phyloP scores from a whole-genome alignment of 2,329 filamentous ascomycete species.

The Sporothrix luriei region DNA sequence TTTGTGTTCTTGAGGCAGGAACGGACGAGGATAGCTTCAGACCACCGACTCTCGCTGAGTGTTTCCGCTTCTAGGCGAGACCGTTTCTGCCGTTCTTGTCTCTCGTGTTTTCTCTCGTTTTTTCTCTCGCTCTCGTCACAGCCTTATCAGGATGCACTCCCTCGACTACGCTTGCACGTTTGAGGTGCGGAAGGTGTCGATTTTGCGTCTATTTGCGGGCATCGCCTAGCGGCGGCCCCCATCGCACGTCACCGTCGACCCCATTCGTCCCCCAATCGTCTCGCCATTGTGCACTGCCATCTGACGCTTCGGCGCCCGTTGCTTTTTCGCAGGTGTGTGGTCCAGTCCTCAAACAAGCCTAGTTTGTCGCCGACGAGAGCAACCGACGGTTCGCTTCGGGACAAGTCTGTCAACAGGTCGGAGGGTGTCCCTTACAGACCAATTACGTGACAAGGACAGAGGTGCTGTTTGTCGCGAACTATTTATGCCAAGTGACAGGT shows the following conservation, averaged over 20 bases:
- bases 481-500: not conserved
- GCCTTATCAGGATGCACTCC: slow-evolving; percentile 19
- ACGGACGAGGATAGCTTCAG: not conserved
- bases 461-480: slow-evolving; percentile 5
- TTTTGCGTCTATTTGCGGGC: slow-evolving; percentile 18
- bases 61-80: not conserved
- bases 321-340: not conserved
- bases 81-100: not conserved
- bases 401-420: not conserved
- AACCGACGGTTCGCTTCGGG: not conserved
- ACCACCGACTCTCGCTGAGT: not conserved
- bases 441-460: slow-evolving; percentile 4
- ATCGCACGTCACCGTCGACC: not conserved
- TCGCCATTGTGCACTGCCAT: slow-evolving; percentile 2
- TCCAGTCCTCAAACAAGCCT: not conserved
- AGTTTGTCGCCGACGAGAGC: not conserved
- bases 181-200: not conserved
- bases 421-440: not conserved
- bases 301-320: not conserved
- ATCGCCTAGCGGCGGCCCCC: not conserved
- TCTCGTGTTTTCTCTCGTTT: not conserved
- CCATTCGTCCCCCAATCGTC: not conserved
- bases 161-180: no score
- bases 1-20: not conserved
- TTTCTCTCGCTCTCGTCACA: no score